A percentile compares a stretch with the other conserved stretches of the same genome.
Evolutionary conservation across 2,329 filamentous ascomycete genomes (phyloP).

Genomic region (Fusarium nanum): DNA sequence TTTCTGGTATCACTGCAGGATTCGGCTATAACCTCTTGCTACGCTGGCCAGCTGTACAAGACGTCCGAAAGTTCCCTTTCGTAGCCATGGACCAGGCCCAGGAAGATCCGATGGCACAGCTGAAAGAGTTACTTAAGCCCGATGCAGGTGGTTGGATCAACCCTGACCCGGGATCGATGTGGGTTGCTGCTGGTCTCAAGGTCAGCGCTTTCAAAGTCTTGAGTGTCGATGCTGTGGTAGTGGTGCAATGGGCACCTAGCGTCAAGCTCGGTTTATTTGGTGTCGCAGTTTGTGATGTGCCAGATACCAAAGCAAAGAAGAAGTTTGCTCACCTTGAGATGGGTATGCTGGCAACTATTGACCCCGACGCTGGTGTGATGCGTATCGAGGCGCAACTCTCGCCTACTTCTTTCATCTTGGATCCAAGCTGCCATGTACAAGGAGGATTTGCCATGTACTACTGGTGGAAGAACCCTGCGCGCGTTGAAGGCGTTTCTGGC

Average conservation of each 20-base stretch:
- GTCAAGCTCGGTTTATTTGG: neutral
- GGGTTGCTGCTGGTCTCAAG: neutral
- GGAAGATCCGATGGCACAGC: too few species aligned
- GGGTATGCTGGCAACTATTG: neutral
- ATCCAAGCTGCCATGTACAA: neutral
- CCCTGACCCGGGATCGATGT: neutral
- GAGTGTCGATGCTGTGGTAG: neutral
- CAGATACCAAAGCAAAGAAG: neutral
- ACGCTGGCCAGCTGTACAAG: neutral
- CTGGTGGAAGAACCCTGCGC: neutral
- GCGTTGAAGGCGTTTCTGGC: neutral
- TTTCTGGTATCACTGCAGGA: neutral
- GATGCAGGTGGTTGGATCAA: too few species aligned
- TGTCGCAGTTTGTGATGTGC: neutral
- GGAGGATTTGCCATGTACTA: neutral
- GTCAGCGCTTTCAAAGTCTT: neutral
- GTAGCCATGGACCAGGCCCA: neutral
- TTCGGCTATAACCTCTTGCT: neutral
- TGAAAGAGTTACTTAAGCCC: too few species aligned
- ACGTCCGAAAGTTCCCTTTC: neutral
- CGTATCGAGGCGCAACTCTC: neutral
- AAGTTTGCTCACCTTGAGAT: neutral
- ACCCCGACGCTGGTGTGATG: neutral
- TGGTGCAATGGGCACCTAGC: neutral
- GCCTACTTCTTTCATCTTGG: neutral